Base-by-base conservation (phyloP, 2,329 filamentous ascomycete species). In the Aspergillus costaricaensis region DNA sequence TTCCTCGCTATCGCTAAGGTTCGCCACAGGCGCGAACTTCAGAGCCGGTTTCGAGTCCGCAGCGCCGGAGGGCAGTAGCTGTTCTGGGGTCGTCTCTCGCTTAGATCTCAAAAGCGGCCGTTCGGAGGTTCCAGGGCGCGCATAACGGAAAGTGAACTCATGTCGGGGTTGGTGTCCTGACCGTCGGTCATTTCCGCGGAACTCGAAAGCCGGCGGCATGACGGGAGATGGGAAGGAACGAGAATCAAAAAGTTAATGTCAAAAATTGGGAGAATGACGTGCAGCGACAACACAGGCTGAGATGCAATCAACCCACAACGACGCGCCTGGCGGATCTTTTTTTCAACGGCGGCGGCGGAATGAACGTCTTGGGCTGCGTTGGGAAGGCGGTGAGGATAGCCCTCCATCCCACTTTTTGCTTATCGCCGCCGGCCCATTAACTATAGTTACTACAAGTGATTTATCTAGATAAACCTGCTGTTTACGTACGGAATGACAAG, bases 1-100 rank as follows among this genome's bases (percentile, higher is more conserved):
- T 62, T 81, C 79, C 54, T 79, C 79, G 52, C 77, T 81, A 59
- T 81, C 79, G 48, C 77, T 80, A 8, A 81, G 63, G 12, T 76
- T 72, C 15, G 76, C 73, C 4, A 79, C 51, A 1, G 69, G 64
- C 1, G 75, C 71, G 38, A 77, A 79, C 58, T 76, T 79, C 55
- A 68, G 64, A 12, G 61, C 65, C 4, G 67, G 60, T 30, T 77
- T 72, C 9, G 67, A 68, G n/a, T 68, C 66, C 1, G 62, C 64
- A 9, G 68, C 62, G 9, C 66, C 62, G 6, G 63, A 59, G 1
- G 65, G 65, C 4, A 70, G 59, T 1, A 78, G 62, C n/a, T 68
- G 68, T 30, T 78, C 76, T 4, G 77, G 75, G 0, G 76, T 77
- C 14, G 64, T 63, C 54, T 78, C 76, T 59, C 74, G 68, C 52